A percentile compares a stretch with the other conserved stretches of the same genome.
Evolutionary conservation across 2,329 filamentous ascomycete species (phyloP).

Genomic region (Aaosphaeria arxii): DNA sequence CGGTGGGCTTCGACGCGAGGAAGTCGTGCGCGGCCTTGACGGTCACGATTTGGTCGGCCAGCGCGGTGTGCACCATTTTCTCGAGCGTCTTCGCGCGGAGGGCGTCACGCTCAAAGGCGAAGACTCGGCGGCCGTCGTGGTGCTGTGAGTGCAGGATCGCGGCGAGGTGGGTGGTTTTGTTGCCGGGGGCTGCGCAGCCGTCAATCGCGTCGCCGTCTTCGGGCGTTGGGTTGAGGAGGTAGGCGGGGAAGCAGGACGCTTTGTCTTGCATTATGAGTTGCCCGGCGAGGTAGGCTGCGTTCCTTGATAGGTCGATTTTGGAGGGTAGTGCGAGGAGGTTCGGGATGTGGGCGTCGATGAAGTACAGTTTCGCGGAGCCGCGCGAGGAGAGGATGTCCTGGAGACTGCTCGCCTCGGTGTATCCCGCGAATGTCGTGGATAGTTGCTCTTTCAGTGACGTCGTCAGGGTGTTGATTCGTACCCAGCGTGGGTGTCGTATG

Average conservation of each 20-base stretch:
- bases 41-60: conserved; percentile 62
- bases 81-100: conserved; percentile 70
- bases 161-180: conserved; percentile 93
- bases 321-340: conserved; percentile 78
- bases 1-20: conserved; percentile 66
- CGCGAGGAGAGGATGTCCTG: conserved; percentile 51
- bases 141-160: conserved; percentile 60
- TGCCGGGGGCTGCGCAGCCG: conserved; percentile 89
- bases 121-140: conserved; percentile 52
- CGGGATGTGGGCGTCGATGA: conserved; percentile 78
- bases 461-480: conserved; percentile 79
- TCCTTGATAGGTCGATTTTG: conserved; percentile 68
- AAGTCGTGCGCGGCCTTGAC: conserved; percentile 80
- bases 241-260: conserved; percentile 93
- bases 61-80: conserved; percentile 80
- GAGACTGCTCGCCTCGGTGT: conserved; percentile 56
- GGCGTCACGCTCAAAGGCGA: conserved; percentile 76
- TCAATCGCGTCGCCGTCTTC: conserved; percentile 80
- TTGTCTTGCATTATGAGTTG: conserved; percentile 92
- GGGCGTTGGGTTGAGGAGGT: conserved; percentile 68
- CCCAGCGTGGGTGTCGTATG: conserved; percentile 76
- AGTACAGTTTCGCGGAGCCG: conserved; percentile 51
- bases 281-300: conserved; percentile 70
- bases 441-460: conserved; percentile 70
- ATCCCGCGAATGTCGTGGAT: conserved; percentile 68